Conservation (phyloP, 371 early-diverging fungal genomes). For the Mucor plumbeus region DNA sequence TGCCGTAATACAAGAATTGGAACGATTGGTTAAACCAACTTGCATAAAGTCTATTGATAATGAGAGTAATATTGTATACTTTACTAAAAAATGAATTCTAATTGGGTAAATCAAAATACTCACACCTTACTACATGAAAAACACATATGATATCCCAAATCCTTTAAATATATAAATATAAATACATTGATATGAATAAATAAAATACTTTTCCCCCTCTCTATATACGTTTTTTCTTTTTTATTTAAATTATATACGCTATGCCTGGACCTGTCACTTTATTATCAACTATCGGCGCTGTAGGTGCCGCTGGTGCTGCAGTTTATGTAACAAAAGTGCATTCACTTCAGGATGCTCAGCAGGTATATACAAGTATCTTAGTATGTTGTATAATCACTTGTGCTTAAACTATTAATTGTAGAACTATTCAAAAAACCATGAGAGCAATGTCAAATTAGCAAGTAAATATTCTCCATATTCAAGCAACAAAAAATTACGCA, state of each 20-base stretch:
- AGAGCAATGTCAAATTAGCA: too few relatives aligned
- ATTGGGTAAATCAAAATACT: conserved; percentile 4
- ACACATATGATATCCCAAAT: not conserved
- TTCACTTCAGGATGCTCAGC: not conserved
- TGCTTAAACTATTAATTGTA: not conserved
- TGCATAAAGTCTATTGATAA: conserved; percentile 26
- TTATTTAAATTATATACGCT: too few relatives aligned
- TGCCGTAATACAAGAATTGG: conserved; percentile 10
- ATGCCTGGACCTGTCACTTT: conserved; percentile 8
- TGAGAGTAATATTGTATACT: conserved; percentile 18
- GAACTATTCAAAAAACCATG: not conserved
- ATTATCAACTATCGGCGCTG: conserved; percentile 4
- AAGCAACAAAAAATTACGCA: not conserved
- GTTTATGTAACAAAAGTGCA: not conserved
- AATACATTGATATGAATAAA: too few relatives aligned
- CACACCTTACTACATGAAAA: not conserved
- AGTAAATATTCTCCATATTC: not conserved
- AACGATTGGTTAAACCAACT: conserved; percentile 11
- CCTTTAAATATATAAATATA: too few relatives aligned
- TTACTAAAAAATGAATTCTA: conserved; percentile 7
- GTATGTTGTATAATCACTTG: too few relatives aligned
- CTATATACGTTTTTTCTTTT: too few relatives aligned
- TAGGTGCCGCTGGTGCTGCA: conserved; percentile 7
- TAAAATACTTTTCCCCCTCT: too few relatives aligned
- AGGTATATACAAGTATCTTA: not conserved